Evolutionary conservation across 352 stramenopile genomes (phyloP).

Genomic region (Phytophthora boehmeriae): DNA sequence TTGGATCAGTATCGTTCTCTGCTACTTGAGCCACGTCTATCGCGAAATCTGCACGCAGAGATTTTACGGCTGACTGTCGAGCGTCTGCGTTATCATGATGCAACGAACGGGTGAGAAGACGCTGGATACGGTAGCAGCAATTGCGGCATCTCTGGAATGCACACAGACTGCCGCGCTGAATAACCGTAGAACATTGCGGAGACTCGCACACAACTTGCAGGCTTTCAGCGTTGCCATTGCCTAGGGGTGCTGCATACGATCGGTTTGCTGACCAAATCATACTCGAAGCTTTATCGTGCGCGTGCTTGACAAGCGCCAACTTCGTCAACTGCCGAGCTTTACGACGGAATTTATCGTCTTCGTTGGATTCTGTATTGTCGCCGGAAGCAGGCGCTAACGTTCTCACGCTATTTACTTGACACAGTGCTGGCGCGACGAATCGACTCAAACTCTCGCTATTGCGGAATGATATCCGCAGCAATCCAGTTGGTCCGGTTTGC

Average conservation of each 20-base stretch:
- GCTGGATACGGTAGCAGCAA: constrained; percentile 75
- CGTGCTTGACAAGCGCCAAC: constrained; percentile 46
- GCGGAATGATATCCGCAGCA: constrained; percentile 28
- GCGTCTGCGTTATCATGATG: constrained; percentile 30
- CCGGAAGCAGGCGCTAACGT: not conserved
- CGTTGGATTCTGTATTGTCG: constrained; percentile 30
- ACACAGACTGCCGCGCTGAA: constrained; percentile 51
- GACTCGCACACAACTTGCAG: constrained; percentile 38
- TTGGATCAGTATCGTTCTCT: constrained; percentile 2
- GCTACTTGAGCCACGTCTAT: constrained; percentile 4
- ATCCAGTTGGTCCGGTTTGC: constrained; percentile 4
- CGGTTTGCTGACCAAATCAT: constrained; percentile 69
- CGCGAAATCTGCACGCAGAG: constrained; percentile 27
- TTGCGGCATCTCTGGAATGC: constrained; percentile 57
- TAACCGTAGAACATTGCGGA: constrained; percentile 32
- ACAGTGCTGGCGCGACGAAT: constrained; percentile 34
- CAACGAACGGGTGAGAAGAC: constrained; percentile 36
- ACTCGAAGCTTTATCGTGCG: constrained; percentile 42
- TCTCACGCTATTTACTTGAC: constrained; percentile 3
- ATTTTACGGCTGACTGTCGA: constrained; percentile 23
- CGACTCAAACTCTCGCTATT: constrained; percentile 34
- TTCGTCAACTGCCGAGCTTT: constrained; percentile 71
- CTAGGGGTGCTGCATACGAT: constrained; percentile 8
- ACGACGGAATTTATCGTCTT: constrained; percentile 60
- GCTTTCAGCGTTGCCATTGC: constrained; percentile 16